Base-by-base conservation (phyloP, 2,329 filamentous ascomycete genomes). In the Curvularia sp. region DNA sequence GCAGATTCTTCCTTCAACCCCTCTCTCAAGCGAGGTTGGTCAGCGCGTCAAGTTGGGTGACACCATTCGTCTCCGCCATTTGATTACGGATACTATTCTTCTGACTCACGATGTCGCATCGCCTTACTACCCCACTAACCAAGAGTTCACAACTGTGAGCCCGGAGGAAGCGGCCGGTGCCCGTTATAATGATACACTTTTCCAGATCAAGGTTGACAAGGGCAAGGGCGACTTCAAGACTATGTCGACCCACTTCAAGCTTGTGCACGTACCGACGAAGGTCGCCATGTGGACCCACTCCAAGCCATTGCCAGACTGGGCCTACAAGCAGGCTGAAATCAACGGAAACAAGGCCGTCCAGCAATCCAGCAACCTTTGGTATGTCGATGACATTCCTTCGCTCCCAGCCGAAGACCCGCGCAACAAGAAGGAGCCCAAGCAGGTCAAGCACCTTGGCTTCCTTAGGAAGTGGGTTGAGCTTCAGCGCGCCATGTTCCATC, bases 281-380 rank as follows among this genome's bases (percentile, higher is more conserved):
- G 95, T 99, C 50, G 94, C 95, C 65, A 96, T 99, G 94, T 99
- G 95, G 95, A 99, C 95, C 28, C 94, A 98, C 78, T 90, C 90
- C 35, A 95, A 88, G 59, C 92, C 95, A 49, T 86, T 99, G n/a
- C 95, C 95, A 4, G 95, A 99, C 4, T 99, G 95, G 95, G 95
- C 86, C 26, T 94, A 91, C 82, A 95, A 96, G 78, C 95, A 99
- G 79, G 94, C 96, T 73, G 95, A 99, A 77, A 97, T 99, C 83
- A 99, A 99, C 78, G 95, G 95, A 60, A 99, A 99, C 84, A 99
- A 99, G 86, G 96, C 97, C 75, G 82, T 96, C 53, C 84, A 88
- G 28, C 91, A 94, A 62, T 89, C 90, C 75, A 97, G 92, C 76
- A 99, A 99, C 76, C 85, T 97, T 62, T 99, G 95, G 95, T 89